phyloP scores from a whole-genome alignment of 2,329 filamentous ascomycete species.

The Phialophora chinensis region DNA sequence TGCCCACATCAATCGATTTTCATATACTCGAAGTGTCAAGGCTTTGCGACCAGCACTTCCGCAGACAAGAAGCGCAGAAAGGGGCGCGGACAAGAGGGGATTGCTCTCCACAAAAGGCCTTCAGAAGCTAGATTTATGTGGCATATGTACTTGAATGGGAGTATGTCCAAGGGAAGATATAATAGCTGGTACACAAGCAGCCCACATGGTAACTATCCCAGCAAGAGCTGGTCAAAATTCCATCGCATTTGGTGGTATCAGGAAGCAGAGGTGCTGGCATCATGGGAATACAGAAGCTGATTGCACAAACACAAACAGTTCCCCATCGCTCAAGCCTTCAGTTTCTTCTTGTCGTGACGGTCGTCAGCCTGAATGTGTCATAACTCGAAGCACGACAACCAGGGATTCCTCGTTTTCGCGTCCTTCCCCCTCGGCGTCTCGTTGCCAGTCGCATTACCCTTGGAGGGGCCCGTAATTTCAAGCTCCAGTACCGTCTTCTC shows the following conservation, averaged over 20 bases:
- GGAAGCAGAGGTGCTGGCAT: not conserved
- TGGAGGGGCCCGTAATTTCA: not conserved
- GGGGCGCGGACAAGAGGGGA: not conserved
- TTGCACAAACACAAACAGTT: not conserved
- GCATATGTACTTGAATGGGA: not conserved
- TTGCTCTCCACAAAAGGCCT: not conserved
- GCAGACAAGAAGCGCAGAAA: not conserved
- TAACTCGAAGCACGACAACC: slow-evolving; percentile 17
- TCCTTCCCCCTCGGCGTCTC: not conserved
- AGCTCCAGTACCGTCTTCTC: slow-evolving; percentile 1
- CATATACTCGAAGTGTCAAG: not conserved
- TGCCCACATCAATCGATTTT: not conserved
- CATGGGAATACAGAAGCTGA: not conserved
- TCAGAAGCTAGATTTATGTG: not conserved
- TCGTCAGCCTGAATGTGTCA: not conserved
- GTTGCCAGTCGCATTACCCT: not conserved
- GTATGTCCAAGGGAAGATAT: not conserved
- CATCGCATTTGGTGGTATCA: not conserved
- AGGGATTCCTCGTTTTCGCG: slow-evolving; percentile 5
- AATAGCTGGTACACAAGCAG: not conserved
- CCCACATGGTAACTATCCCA: not conserved
- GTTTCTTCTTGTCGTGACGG: not conserved
- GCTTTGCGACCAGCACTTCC: not conserved
- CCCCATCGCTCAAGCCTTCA: not conserved
- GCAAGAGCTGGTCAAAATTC: not conserved